Conservation (phyloP, 169 alveolate genomes). For the Toxoplasma gondii region DNA sequence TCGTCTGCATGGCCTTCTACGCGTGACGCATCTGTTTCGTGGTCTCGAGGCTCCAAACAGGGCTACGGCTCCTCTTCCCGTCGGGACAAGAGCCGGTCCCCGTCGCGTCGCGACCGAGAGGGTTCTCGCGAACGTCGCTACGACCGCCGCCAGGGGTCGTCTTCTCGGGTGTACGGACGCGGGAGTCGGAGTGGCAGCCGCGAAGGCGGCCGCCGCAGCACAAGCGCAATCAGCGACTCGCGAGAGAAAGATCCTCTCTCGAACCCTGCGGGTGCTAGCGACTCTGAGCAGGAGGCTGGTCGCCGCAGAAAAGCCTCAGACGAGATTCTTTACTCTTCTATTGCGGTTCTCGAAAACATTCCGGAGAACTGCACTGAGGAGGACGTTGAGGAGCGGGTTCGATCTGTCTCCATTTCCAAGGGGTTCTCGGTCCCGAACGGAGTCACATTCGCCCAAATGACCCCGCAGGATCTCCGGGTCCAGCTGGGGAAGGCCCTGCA, state of each 20-base stretch:
- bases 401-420: conserved; percentile 49
- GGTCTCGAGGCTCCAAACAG: background rate
- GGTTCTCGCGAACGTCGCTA: background rate
- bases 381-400: conserved; percentile 35
- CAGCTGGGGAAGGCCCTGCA: background rate
- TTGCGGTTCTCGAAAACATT: conserved; percentile 33
- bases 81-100: background rate
- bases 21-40: background rate
- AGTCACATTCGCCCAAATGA: background rate
- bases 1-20: background rate
- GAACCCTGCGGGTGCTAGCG: background rate
- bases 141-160: conserved; percentile 1
- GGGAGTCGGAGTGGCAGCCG: background rate
- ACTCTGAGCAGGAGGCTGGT: background rate
- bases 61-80: background rate
- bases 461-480: conserved; percentile 27
- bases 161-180: background rate
- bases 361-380: conserved; percentile 49
- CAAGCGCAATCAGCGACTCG: conserved; percentile 3
- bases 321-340: background rate
- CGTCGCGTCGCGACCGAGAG: background rate
- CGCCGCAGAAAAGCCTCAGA: background rate
- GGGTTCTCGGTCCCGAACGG: conserved; percentile 58
- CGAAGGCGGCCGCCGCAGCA: conserved; percentile 8
- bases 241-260: background rate